phyloP scores from a whole-genome alignment of 2,329 filamentous ascomycete species.

The Fusarium mexicanum region DNA sequence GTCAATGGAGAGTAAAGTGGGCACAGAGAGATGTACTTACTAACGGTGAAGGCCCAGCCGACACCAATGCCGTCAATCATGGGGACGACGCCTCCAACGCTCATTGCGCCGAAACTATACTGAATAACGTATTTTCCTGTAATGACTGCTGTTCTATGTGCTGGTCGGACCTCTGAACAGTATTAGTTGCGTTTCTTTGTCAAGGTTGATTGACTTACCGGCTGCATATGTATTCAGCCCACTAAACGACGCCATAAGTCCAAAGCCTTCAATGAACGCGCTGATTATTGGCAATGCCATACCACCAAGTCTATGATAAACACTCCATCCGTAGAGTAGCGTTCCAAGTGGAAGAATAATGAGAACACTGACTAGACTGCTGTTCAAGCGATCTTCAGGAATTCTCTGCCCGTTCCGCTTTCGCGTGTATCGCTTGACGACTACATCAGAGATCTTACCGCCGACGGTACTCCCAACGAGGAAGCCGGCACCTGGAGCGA shows the following conservation, averaged over 20 bases:
- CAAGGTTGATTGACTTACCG: conserved; percentile 31
- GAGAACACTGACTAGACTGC: conserved; percentile 45
- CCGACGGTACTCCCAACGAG: conserved; percentile 72
- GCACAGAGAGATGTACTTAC: conserved; percentile 10
- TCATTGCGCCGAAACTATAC: conserved; percentile 40
- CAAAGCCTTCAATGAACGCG: conserved; percentile 47
- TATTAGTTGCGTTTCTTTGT: neutral
- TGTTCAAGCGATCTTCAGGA: conserved; percentile 47
- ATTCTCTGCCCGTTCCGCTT: conserved; percentile 48
- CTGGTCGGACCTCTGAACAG: conserved; percentile 29
- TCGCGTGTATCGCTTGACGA: conserved; percentile 52
- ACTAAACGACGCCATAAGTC: conserved; percentile 51
- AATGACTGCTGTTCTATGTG: conserved; percentile 39
- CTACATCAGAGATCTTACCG: conserved; percentile 57
- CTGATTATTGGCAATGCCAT: conserved; percentile 48
- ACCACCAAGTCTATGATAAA: conserved; percentile 46
- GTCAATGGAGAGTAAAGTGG: neutral
- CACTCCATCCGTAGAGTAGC: conserved; percentile 50
- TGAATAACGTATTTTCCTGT: conserved; percentile 42
- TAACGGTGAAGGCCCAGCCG: conserved; percentile 40
- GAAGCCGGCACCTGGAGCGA: conserved; percentile 74
- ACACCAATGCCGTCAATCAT: conserved; percentile 40
- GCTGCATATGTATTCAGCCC: conserved; percentile 53
- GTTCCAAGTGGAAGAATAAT: conserved; percentile 45
- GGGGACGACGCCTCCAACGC: conserved; percentile 38